Conservation (phyloP, 805 yeast genomes). For the Kazachstania africana region DNA sequence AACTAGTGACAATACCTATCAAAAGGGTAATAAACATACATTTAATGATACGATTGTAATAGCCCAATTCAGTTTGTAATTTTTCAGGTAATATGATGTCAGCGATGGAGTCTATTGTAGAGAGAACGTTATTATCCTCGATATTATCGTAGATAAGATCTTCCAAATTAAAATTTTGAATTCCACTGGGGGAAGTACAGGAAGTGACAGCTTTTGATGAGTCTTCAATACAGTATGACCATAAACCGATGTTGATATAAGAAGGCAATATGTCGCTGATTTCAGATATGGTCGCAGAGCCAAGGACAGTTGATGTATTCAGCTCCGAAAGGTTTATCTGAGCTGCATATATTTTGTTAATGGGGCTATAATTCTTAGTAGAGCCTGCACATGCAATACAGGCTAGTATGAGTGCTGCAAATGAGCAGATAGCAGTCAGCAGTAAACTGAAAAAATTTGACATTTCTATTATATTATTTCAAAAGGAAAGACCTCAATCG, state of each 20-base stretch:
- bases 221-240: slow-evolving; percentile 51
- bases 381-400: slow-evolving; percentile 44
- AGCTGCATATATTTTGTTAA: slow-evolving; percentile 36
- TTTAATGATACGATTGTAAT: slow-evolving; percentile 37
- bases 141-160: slow-evolving; percentile 17
- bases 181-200: slow-evolving; percentile 23
- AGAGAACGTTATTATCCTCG: slow-evolving; percentile 15
- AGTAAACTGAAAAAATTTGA: slow-evolving; percentile 12
- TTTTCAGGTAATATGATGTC: slow-evolving; percentile 42
- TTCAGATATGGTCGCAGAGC: slow-evolving; percentile 8
- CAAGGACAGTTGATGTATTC: slow-evolving; percentile 5
- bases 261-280: slow-evolving; percentile 28
- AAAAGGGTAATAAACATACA: slow-evolving; percentile 48
- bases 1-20: slow-evolving; percentile 35
- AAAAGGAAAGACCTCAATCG: no score
- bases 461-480: no score
- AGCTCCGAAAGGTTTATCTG: slow-evolving; percentile 33
- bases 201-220: slow-evolving; percentile 8
- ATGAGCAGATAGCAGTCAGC: slow-evolving; percentile 21
- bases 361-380: slow-evolving; percentile 30
- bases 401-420: slow-evolving; percentile 36
- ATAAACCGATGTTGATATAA: slow-evolving; percentile 43
- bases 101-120: slow-evolving; percentile 12
- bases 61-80: slow-evolving; percentile 34
- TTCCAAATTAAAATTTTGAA: slow-evolving; percentile 19